Conservation (phyloP, 2,329 filamentous ascomycete species). For the Sclerotinia glacialis region DNA sequence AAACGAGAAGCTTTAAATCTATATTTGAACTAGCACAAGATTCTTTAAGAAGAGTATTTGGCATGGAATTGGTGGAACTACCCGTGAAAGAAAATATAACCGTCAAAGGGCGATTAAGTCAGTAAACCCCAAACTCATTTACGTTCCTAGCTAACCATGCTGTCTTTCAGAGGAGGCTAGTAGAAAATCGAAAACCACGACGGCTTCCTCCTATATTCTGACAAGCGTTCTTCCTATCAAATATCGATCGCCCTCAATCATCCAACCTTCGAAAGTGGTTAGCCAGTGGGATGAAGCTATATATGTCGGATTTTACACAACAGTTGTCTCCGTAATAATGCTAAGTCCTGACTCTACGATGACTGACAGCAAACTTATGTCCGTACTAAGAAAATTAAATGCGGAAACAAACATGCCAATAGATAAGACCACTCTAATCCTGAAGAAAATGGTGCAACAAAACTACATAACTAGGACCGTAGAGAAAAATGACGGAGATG, state of each 20-base stretch:
- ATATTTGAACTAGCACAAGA: slow-evolving; percentile 77
- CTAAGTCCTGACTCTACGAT: slow-evolving; percentile 67
- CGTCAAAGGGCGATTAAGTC: slow-evolving; percentile 74
- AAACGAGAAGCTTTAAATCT: slow-evolving; percentile 66
- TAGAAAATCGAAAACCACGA: slow-evolving; percentile 48
- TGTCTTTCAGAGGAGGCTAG: slow-evolving; percentile 34
- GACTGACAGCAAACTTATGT: slow-evolving; percentile 72
- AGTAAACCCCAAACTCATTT: neutral
- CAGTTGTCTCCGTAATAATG: slow-evolving; percentile 73
- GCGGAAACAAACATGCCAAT: slow-evolving; percentile 69
- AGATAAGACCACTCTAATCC: slow-evolving; percentile 70
- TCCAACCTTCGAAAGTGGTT: slow-evolving; percentile 65
- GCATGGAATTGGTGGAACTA: slow-evolving; percentile 89
- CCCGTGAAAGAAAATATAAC: slow-evolving; percentile 79
- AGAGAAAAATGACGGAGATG: slow-evolving; percentile 69
- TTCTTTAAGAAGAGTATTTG: slow-evolving; percentile 69
- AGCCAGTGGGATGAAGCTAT: slow-evolving; percentile 67
- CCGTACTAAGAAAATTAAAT: slow-evolving; percentile 72
- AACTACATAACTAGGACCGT: slow-evolving; percentile 76
- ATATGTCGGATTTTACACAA: slow-evolving; percentile 78
- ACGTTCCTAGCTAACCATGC: slow-evolving; percentile 8
- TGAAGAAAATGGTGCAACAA: slow-evolving; percentile 74
- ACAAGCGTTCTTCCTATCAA: slow-evolving; percentile 65
- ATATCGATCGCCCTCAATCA: slow-evolving; percentile 65
- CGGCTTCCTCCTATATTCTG: slow-evolving; percentile 72